These are phyloP conservation scores for Effrenium voratum DNA, from an alignment of 73 alveolate genomes.

Conservation along the genomic window DNA sequence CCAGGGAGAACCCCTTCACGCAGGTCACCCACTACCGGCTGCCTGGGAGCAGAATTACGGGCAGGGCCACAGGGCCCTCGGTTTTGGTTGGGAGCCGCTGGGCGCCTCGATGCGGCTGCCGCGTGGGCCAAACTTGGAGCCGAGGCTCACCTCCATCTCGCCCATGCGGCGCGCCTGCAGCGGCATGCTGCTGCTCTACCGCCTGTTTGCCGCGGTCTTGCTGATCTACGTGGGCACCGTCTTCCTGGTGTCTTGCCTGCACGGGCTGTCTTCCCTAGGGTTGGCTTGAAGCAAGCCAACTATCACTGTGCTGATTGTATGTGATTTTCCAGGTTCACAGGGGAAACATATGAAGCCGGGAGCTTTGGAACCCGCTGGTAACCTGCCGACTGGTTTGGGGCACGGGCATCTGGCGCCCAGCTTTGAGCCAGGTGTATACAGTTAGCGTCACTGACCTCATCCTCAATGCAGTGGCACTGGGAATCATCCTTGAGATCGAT, in stretches of 20 bases:
- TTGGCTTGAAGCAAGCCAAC: no score
- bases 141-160: no score
- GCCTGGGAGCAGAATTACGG: neutral
- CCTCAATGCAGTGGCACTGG: slow-evolving; percentile 86
- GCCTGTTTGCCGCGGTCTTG: slow-evolving; percentile 38
- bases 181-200: slow-evolving; percentile 37
- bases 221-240: slow-evolving; percentile 62
- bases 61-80: neutral
- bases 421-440: no score
- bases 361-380: no score
- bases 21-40: slow-evolving; percentile 87
- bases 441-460: slow-evolving; percentile 80
- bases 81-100: neutral
- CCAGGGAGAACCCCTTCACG: slow-evolving; percentile 81
- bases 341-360: no score
- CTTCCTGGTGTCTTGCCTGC: slow-evolving; percentile 57
- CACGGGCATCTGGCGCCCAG: no score
- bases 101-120: neutral
- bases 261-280: no score
- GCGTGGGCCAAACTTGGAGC: neutral
- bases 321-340: no score
- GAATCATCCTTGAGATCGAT: slow-evolving; percentile 61
- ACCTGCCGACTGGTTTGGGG: no score
- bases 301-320: no score
- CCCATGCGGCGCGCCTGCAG: no score